Evolutionary conservation across 2,329 filamentous ascomycete species (phyloP), one percentile per base, ranked within the genome.

Genomic region (Microdochium bolleyi): DNA sequence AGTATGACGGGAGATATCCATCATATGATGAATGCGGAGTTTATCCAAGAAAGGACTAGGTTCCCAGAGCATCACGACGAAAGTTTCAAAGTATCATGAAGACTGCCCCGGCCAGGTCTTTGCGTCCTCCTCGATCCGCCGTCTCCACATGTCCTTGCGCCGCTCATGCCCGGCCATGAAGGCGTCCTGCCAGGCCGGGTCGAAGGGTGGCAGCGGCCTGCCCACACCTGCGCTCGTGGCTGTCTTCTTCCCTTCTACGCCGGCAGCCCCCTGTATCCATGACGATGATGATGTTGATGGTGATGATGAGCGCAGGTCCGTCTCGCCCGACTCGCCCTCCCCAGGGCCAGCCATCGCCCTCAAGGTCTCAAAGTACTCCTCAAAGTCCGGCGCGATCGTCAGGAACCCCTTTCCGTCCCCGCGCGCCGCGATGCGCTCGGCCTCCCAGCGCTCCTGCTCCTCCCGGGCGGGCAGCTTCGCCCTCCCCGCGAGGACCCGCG

Each of bases 291-390:
- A 14, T 16, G 34, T 9, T 38, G 34, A n/a, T n/a, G n/a, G 14
- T 16, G 34, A 4, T 16, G 34, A 14, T 16, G 34, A 14, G 11
- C 13, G 34, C 14, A 14, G 14, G 8, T 16, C 11, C 34, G 3
- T 38, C 34, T 38, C 13, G 13, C 34, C 14, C 34, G 7, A 3
- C n/a, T 19, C 52, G 60, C 61, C 44, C 78, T 69, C 2, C 78
- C 78, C 19, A 70, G 63, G 71, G 0, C 79, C 78, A 1, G 79
- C 76, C 24, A 83, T 56, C 19, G 54, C 57, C 27, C 80, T 70
- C 16, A 84, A 55, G 1, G 68, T 69, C 62, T 87, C 80, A 57
- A 87, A 87, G 60, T 87, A 87, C 14, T 80, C 75, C 56, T 83
- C 77, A 60, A 87, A 86, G 27, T 85, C 75, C 0, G 83, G 83